Evolutionary conservation across 2,329 filamentous ascomycete genomes (phyloP), one percentile per base, ranked within the genome.

Genomic region (Pleomassaria siparia): DNA sequence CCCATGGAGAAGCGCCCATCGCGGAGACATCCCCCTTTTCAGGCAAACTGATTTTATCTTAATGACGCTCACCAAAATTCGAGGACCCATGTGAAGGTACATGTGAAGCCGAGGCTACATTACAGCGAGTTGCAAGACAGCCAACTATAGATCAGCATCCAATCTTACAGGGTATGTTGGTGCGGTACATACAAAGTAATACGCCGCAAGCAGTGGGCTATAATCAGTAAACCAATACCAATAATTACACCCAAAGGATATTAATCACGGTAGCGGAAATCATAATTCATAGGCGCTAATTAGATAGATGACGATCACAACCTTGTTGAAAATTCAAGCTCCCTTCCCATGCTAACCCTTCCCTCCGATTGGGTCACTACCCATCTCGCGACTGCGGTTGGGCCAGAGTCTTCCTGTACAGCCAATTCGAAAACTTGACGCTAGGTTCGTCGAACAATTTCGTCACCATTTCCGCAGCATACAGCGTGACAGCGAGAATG

Each of bases 361-460:
- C n/a, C n/a, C n/a, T 10, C 13, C 21, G 21, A 33, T 35, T 26
- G 24, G 13, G 37, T 16, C 3, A 29, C 13, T 40, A 40, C 29
- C 22, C 24, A 28, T 28, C 29, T 9, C 37, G 37, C 18, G 37
- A 40, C 24, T 22, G 37, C 13, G 16, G 24, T 24, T n/a, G 35
- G 21, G 20, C 37, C 9, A 77, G 50, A 2, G 75, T 74, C 57
- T 67, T 74, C 49, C 67, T 74, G 65, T 87, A 85, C 15, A 84
- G 49, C 80, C 80, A 82, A 42, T 61, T 67, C 28, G 63, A 55
- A 37, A 67, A 51, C 42, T 69, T 77, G 13, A 87, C 81, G 40
- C 79, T 80, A 1, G 83, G 83, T 53, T 84, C 66, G 37, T 70
- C 67, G 8, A 67, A 54, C n/a, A 69, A 32, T 49, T 64, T 69